Evolutionary conservation across 139 green algal species (phyloP).

Genomic region (Tetratostichococcus sp.): DNA sequence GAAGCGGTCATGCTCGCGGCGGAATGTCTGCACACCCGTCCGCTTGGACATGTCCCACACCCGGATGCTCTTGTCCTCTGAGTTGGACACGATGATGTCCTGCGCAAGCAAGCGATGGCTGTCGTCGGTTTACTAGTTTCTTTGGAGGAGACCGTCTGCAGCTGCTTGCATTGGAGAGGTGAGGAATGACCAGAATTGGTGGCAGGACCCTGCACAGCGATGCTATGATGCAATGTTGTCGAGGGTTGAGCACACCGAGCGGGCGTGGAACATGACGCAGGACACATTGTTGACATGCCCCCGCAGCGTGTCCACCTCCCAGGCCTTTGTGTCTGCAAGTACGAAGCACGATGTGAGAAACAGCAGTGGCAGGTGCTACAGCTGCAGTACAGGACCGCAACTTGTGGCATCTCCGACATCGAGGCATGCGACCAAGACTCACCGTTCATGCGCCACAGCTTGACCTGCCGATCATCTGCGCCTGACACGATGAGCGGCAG

Average conservation of each 20-base stretch:
- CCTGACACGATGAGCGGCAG: constrained; percentile 98
- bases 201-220: no score
- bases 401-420: no score
- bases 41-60: constrained; percentile 99
- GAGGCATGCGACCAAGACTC: constrained; percentile 5
- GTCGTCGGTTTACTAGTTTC: no score
- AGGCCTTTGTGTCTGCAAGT: constrained; percentile 93
- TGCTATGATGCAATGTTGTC: background rate
- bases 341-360: background rate
- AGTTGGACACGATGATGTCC: constrained; percentile 98
- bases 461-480: constrained; percentile 98
- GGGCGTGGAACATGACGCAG: constrained; percentile 98
- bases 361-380: no score
- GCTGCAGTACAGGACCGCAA: no score
- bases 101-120: constrained; percentile 35
- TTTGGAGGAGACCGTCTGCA: no score
- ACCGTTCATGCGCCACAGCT: constrained; percentile 99
- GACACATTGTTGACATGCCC: constrained; percentile 99
- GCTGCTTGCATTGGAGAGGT: no score
- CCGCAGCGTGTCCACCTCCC: constrained; percentile 98
- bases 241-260: constrained; percentile 65
- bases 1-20: constrained; percentile 89
- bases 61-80: constrained; percentile 96
- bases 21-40: constrained; percentile 95
- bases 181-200: no score